These are phyloP conservation scores for Puccinia horiana DNA, from an alignment of 1,284 basidiomycete genomes.

Conservation along the genomic window DNA sequence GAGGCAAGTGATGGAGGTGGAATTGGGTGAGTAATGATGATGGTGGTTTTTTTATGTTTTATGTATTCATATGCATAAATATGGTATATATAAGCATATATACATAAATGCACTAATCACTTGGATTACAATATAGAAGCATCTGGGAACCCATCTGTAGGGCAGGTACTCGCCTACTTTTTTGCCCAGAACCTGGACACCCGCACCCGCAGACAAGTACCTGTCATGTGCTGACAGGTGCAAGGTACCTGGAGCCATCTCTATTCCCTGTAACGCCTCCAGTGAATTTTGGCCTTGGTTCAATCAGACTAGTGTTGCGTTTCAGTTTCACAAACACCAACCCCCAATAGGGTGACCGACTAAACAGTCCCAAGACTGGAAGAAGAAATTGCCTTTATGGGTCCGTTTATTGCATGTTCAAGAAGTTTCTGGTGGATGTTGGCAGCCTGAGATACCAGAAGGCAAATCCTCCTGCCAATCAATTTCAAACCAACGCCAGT, in stretches of 20 bases:
- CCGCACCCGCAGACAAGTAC: not conserved
- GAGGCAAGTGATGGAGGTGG: not conserved
- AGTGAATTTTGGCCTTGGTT: too few relatives aligned
- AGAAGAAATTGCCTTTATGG: too few relatives aligned
- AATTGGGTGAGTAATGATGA: not conserved
- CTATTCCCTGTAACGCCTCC: not conserved
- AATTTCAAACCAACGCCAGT: too few relatives aligned
- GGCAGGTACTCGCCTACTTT: not conserved
- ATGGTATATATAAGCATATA: not conserved
- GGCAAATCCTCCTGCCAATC: too few relatives aligned
- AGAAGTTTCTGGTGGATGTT: too few relatives aligned
- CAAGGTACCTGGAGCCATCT: not conserved
- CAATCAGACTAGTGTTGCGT: too few relatives aligned
- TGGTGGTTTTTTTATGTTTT: not conserved
- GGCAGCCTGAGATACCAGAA: too few relatives aligned
- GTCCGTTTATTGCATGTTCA: too few relatives aligned
- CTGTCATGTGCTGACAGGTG: not conserved
- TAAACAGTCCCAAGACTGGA: too few relatives aligned
- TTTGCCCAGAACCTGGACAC: not conserved
- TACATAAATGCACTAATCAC: not conserved
- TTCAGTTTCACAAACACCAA: too few relatives aligned
- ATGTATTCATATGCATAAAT: not conserved
- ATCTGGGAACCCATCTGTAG: not conserved
- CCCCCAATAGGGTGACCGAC: too few relatives aligned
- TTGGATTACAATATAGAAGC: too few relatives aligned